These are phyloP conservation scores for Xanthoconium stramineum DNA, from an alignment of 768 basidiomycete species.

Conservation along the genomic window DNA sequence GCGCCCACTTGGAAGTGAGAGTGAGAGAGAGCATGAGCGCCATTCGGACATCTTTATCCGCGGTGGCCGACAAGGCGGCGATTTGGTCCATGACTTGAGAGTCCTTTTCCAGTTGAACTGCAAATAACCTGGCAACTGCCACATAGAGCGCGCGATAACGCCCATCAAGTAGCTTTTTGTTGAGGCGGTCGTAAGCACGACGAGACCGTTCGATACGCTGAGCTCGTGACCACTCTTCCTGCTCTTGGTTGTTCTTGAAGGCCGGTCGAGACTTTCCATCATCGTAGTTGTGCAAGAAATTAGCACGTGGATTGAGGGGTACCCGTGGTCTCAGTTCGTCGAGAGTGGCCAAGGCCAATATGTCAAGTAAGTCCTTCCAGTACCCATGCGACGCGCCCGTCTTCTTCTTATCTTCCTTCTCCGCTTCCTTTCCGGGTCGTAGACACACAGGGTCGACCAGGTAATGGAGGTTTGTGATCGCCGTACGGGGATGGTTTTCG, in stretches of 20 bases:
- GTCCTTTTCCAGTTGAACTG: slow-evolving; percentile 50
- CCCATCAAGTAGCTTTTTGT: slow-evolving; percentile 41
- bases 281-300: slow-evolving; percentile 26
- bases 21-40: slow-evolving; percentile 35
- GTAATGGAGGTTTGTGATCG: slow-evolving; percentile 54
- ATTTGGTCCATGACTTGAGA: slow-evolving; percentile 37
- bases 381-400: slow-evolving; percentile 50
- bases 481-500: slow-evolving; percentile 64
- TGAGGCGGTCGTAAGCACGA: slow-evolving; percentile 35
- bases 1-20: slow-evolving; percentile 70
- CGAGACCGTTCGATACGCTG: slow-evolving; percentile 21
- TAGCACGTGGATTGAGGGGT: slow-evolving; percentile 6
- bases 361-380: slow-evolving; percentile 74
- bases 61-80: slow-evolving; percentile 31
- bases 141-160: slow-evolving; percentile 64
- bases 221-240: slow-evolving; percentile 20
- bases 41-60: slow-evolving; percentile 18
- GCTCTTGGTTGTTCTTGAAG: slow-evolving; percentile 20
- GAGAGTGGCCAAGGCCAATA: slow-evolving; percentile 56
- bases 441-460: slow-evolving; percentile 52
- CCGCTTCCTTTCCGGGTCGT: slow-evolving; percentile 3
- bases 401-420: neutral
- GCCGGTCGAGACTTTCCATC: slow-evolving; percentile 25
- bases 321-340: slow-evolving; percentile 40
- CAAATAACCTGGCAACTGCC: slow-evolving; percentile 62